Conservation (phyloP, 495 filamentous ascomycete genomes). For the Margaritispora aquatica region DNA sequence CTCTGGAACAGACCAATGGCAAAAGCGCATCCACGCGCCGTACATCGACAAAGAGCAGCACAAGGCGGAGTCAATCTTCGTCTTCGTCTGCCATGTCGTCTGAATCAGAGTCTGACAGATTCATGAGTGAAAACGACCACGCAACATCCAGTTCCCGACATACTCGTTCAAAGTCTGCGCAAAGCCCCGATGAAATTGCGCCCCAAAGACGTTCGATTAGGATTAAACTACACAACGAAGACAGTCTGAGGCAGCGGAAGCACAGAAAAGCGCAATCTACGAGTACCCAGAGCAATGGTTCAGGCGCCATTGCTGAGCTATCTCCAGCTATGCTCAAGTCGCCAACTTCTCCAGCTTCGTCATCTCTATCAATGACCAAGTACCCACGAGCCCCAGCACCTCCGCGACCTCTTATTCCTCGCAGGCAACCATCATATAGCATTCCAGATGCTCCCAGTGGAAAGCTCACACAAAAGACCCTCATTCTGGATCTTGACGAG, state of each 20-base stretch:
- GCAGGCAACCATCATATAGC: constrained; percentile 74
- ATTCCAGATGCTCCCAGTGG: constrained; percentile 37
- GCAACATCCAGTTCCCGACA: constrained; percentile 10
- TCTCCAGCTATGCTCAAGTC: constrained; percentile 64
- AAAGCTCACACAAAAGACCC: constrained; percentile 67
- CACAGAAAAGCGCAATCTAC: constrained; percentile 44
- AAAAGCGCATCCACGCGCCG: constrained; percentile 4
- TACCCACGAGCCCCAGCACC: constrained; percentile 87
- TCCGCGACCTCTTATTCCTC: constrained; percentile 82
- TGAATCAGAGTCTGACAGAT: constrained; percentile 52
- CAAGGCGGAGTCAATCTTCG: constrained; percentile 39
- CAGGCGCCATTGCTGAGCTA: constrained; percentile 21
- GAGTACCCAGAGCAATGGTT: constrained; percentile 27
- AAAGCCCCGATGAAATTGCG: constrained; percentile 46
- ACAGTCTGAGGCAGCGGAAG: constrained; percentile 56
- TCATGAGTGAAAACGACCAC: constrained; percentile 19
- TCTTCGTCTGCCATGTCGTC: constrained; percentile 53
- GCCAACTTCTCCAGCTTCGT: constrained; percentile 75
- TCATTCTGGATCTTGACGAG: constrained; percentile 94
- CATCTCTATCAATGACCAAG: constrained; percentile 63
- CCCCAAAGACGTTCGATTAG: constrained; percentile 76
- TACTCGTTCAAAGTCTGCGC: constrained; percentile 26
- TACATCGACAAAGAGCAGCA: constrained; percentile 8
- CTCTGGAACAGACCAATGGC: background rate
- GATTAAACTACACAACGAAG: constrained; percentile 86